Conservation (phyloP, 176 grass and related monocot species). For the Canna indica region DNA sequence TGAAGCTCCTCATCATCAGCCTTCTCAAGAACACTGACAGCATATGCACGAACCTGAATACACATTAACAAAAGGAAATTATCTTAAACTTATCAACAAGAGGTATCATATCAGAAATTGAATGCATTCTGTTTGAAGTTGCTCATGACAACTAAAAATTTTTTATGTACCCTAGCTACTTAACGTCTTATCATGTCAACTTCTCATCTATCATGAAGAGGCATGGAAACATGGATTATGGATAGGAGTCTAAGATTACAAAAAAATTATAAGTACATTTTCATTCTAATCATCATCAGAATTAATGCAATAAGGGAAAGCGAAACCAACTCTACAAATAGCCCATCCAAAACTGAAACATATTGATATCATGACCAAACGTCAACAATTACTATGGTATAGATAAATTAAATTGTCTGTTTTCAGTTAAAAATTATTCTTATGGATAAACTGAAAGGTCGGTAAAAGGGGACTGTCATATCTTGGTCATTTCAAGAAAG, state of each 20-base stretch:
- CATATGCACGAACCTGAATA: slow-evolving; percentile 83
- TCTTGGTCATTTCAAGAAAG: too few species aligned
- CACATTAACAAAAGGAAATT: slow-evolving; percentile 19
- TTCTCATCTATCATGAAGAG: not conserved
- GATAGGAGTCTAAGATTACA: not conserved
- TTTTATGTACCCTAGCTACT: not conserved
- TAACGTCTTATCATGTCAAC: not conserved
- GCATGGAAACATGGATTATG: not conserved
- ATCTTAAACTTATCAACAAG: slow-evolving; percentile 1
- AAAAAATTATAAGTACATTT: too few species aligned
- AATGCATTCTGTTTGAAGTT: not conserved
- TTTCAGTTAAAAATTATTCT: too few species aligned
- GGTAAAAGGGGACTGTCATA: too few species aligned
- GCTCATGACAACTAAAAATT: not conserved
- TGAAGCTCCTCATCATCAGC: slow-evolving; percentile 93
- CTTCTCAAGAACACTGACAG: slow-evolving; percentile 84
- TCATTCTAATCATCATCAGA: too few species aligned
- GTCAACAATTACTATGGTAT: too few species aligned
- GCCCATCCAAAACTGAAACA: too few species aligned
- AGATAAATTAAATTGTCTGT: too few species aligned
- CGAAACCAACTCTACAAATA: too few species aligned
- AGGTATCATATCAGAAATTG: not conserved
- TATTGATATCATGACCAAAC: too few species aligned
- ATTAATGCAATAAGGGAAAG: too few species aligned
- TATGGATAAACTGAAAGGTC: too few species aligned